These are phyloP conservation scores for Trichoderma semiorbis DNA, from an alignment of 2,329 filamentous ascomycete species.

Conservation along the genomic window DNA sequence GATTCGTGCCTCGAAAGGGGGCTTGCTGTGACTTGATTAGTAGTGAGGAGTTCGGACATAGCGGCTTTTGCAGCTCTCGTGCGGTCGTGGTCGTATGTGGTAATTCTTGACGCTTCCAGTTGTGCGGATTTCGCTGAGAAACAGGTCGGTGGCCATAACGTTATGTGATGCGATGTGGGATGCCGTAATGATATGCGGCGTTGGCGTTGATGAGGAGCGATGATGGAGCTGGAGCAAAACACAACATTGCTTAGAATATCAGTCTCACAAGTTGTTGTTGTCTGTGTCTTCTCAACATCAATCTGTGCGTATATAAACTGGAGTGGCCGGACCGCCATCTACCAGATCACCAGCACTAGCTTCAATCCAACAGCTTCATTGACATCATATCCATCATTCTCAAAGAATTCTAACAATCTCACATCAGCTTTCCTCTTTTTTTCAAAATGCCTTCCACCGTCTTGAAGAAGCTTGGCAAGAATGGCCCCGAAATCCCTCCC, in stretches of 20 bases:
- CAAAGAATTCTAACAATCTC: background rate
- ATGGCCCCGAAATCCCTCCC: constrained; percentile 48
- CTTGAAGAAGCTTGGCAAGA: constrained; percentile 41
- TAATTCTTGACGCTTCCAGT: background rate
- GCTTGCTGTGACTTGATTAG: background rate
- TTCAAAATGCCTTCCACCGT: constrained; percentile 5
- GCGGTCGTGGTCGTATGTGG: background rate
- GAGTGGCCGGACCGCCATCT: background rate
- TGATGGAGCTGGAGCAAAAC: background rate
- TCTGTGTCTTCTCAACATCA: background rate
- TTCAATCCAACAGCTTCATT: background rate
- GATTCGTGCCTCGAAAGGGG: background rate
- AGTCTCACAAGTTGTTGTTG: background rate
- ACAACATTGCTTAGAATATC: background rate
- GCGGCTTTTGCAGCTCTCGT: constrained; percentile 1
- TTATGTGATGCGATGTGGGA: background rate
- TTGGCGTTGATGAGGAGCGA: background rate
- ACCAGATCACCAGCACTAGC: background rate
- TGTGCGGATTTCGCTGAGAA: background rate
- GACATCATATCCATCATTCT: background rate
- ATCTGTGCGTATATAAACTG: background rate
- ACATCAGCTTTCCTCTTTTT: background rate
- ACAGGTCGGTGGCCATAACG: background rate
- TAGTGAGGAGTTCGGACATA: background rate
- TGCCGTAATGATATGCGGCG: background rate